These are phyloP conservation scores for Odontarrhena argentea DNA, from an alignment of 345 rosid species.

Conservation along the genomic window DNA sequence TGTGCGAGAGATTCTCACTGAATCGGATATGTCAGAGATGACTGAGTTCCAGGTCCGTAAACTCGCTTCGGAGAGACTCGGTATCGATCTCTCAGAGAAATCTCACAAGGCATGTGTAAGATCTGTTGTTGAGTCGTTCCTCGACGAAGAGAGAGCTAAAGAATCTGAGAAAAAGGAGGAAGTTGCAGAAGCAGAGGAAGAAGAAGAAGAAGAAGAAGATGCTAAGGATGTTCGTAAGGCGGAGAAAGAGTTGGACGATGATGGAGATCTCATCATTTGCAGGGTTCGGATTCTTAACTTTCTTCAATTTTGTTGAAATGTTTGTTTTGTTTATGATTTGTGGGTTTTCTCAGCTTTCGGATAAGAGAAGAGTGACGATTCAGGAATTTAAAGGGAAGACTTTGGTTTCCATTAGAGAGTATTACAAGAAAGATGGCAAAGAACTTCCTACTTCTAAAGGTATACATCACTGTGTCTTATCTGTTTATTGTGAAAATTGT, in stretches of 20 bases:
- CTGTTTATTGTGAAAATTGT: too few species aligned
- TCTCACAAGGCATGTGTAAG: conserved; percentile 65
- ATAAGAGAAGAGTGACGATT: conserved; percentile 81
- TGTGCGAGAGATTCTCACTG: conserved; percentile 63
- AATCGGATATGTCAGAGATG: conserved; percentile 67
- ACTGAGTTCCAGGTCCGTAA: conserved; percentile 80
- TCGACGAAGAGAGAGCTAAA: conserved; percentile 56
- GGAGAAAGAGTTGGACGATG: conserved; percentile 64
- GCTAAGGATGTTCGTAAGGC: conserved; percentile 30
- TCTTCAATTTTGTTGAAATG: neutral
- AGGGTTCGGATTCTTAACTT: conserved; percentile 46
- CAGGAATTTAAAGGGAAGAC: conserved; percentile 78
- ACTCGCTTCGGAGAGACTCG: conserved; percentile 65
- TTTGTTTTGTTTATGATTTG: neutral
- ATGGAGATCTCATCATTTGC: conserved; percentile 80
- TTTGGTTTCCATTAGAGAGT: conserved; percentile 88
- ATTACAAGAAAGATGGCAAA: conserved; percentile 72
- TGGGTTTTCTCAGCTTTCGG: conserved; percentile 50
- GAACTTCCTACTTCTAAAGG: conserved; percentile 93
- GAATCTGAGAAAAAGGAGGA: conserved; percentile 29
- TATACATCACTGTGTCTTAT: conserved; percentile 15
- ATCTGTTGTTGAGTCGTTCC: conserved; percentile 60
- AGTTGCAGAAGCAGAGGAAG: conserved; percentile 25
- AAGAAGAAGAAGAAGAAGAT: conserved; percentile 32
- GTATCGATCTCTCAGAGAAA: conserved; percentile 65